phyloP scores from a whole-genome alignment of 2,329 filamentous ascomycete genomes.

The Botrytis sinoallii region DNA sequence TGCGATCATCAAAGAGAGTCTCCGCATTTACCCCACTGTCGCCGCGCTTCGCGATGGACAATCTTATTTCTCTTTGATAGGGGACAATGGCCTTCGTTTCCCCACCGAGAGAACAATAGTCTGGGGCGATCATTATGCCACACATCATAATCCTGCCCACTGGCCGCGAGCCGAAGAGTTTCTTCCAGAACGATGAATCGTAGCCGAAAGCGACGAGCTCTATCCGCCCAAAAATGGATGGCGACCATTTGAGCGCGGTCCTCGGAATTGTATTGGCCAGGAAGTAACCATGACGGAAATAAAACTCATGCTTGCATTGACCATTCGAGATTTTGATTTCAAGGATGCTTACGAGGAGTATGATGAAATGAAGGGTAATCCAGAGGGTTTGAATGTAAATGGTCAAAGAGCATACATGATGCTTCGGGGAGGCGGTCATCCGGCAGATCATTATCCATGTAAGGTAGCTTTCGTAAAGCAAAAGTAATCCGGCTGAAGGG shows the following conservation, averaged over 20 bases:
- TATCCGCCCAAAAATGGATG: constrained; percentile 44
- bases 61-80: background rate
- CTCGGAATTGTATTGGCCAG: constrained; percentile 56
- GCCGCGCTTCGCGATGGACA: background rate
- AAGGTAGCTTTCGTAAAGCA: constrained; percentile 1
- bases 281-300: constrained; percentile 49
- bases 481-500: too few relatives aligned
- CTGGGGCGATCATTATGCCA: constrained; percentile 2
- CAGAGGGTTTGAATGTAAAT: background rate
- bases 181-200: constrained; percentile 48
- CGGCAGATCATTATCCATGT: background rate
- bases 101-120: background rate
- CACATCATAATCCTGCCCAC: constrained; percentile 41
- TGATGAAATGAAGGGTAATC: background rate
- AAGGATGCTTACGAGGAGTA: constrained; percentile 7
- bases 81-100: background rate
- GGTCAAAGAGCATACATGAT: constrained; percentile 13
- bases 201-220: constrained; percentile 38
- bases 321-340: constrained; percentile 17
- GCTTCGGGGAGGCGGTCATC: background rate
- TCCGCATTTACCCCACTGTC: background rate
- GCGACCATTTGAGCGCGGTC: constrained; percentile 54
- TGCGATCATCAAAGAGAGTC: constrained; percentile 28
- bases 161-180: constrained; percentile 47
- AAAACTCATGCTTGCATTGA: constrained; percentile 46